Percentiles rank a stretch among this genome's conserved stretches.
Evolutionary conservation across 306 rosid genomes (phyloP).

Genomic region (Rubus idaeus): DNA sequence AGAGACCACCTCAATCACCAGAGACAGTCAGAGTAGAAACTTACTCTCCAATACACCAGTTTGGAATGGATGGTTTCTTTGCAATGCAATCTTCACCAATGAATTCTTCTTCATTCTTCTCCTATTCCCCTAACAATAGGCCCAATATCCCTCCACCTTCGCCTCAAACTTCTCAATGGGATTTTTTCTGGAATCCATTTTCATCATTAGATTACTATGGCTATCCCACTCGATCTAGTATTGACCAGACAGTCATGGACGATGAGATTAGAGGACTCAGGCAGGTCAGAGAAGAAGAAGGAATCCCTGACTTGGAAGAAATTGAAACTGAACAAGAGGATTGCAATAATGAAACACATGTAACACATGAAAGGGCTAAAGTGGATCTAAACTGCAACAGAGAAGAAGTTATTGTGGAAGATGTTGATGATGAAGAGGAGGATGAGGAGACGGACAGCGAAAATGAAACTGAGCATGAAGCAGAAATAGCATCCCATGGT

Average conservation of each 20-base stretch:
- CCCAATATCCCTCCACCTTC: slow-evolving; percentile 68
- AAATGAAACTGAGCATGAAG: slow-evolving; percentile 36
- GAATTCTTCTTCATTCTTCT: slow-evolving; percentile 52
- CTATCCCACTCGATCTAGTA: slow-evolving; percentile 53
- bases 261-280: slow-evolving; percentile 69
- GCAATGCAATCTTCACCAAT: slow-evolving; percentile 60
- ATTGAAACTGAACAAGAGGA: slow-evolving; percentile 62
- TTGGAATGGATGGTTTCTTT: slow-evolving; percentile 59
- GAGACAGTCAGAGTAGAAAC: slow-evolving; percentile 65
- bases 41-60: slow-evolving; percentile 55
- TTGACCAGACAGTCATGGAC: slow-evolving; percentile 49
- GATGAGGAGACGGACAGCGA: slow-evolving; percentile 38
- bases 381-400: slow-evolving; percentile 33
- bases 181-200: slow-evolving; percentile 93
- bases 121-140: slow-evolving; percentile 63
- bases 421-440: slow-evolving; percentile 55
- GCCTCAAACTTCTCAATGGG: slow-evolving; percentile 83
- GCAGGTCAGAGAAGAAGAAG: slow-evolving; percentile 82
- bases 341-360: slow-evolving; percentile 33
- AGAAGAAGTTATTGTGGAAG: slow-evolving; percentile 69
- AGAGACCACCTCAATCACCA: slow-evolving; percentile 76
- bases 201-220: slow-evolving; percentile 73
- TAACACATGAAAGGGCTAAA: slow-evolving; percentile 46
- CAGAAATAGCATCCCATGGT: slow-evolving; percentile 25
- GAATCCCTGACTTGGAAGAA: slow-evolving; percentile 88